Evolutionary conservation across 1,284 basidiomycete genomes (phyloP), one percentile per base, ranked within the genome.

Genomic region (Kwoniella shivajii): DNA sequence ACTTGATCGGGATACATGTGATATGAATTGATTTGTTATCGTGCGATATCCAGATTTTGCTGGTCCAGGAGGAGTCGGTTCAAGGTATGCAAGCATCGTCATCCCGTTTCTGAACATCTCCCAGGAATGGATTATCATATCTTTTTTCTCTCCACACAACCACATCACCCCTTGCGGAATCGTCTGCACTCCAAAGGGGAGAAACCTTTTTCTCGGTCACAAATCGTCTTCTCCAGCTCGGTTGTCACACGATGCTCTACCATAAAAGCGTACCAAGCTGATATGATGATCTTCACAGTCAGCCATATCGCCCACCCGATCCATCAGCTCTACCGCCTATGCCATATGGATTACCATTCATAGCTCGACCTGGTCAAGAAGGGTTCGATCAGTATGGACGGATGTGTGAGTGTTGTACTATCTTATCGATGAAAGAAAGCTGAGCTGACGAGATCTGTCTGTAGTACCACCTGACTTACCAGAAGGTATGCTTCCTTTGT

Each of bases 251-350:
- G n/a, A n/a, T n/a, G n/a, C n/a, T n/a, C n/a, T n/a, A n/a, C n/a
- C n/a, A n/a, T n/a, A 36, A 20, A 5, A 10, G 24, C 14, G 14
- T 33, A 14, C 3, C 30, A 7, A 22, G 27, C 36, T 41, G 45
- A 43, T 13, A 29, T 7, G 38, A 31, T 52, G 26, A 37, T 34
- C 46, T n/a, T 6, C 5, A 11, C 36, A 71, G 67, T 50, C 71
- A 73, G 54, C 71, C 71, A 11, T 73, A 73, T 54, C 59, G 71
- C 43, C 71, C 71, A 16, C 71, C 71, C n/a, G 71, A 73, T 43
- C 71, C 71, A n/a, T 65, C 64, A 14, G 62, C 67, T 11, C 48
- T 67, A 9, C 67, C 69, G 38, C 71, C 68, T 13, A 73, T 73
- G 71, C 71, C 71, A 6, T 62, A 59, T 26, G 71, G 71, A 22